Base-by-base conservation (phyloP, 495 filamentous ascomycete genomes). In the Penicillium angulare region DNA sequence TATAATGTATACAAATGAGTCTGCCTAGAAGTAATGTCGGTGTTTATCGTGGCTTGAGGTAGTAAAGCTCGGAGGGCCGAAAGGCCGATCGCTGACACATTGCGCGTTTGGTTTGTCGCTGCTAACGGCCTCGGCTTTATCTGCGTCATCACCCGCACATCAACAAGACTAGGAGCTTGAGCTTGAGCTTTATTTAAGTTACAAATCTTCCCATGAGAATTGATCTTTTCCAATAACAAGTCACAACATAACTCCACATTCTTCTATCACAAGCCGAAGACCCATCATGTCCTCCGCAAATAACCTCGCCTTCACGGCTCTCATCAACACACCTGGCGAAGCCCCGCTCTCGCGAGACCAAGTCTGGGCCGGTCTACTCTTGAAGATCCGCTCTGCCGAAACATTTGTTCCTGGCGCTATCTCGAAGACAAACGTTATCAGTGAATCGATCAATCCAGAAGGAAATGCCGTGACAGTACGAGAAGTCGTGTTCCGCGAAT, bases 1-100 rank as follows among this genome's bases (percentile, higher is more conserved):
- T 72, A 53, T 92, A 23, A 83, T 93, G 85, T 95, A 88, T 47
- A 49, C 43, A 20, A 27, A n/a, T 6, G 18, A n/a, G 3, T 17
- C 2, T 23, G 29, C 5, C 7, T 8, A 4, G n/a, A n/a, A n/a
- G n/a, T n/a, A n/a, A n/a, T n/a, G n/a, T n/a, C n/a, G n/a, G n/a
- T n/a, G n/a, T n/a, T n/a, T n/a, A 18, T 36, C 16, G 16, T 17
- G 33, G 17, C n/a, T n/a, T n/a, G n/a, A n/a, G n/a, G n/a, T 38
- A 2, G 3, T 38, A 15, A 38, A n/a, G 2, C 2, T 38, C 13
- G n/a, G 34, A 7, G n/a, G 16, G 7, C 12, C 3, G 13, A 16
- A 18, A 38, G 12, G n/a, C 13, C 34, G n/a, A 38, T 8, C 34
- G n/a, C n/a, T n/a, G n/a, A n/a, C n/a, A n/a, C n/a, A n/a, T n/a